Evolutionary conservation across 352 stramenopile species (phyloP).

Genomic region (Pythium aristosporum): DNA sequence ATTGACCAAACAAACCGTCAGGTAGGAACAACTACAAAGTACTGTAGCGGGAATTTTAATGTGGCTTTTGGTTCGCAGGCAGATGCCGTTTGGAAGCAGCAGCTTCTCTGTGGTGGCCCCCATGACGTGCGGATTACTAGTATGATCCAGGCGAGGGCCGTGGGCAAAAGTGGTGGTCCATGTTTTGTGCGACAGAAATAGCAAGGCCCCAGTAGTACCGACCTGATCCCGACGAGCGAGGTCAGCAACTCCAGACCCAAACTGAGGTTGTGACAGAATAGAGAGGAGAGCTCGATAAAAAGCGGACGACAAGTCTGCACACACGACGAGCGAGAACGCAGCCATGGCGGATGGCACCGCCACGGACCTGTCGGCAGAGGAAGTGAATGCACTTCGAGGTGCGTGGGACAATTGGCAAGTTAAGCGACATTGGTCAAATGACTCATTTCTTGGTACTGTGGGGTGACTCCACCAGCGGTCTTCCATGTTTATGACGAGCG

Average conservation of each 20-base stretch:
- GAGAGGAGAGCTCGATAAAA: background rate
- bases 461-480: conserved; percentile 39
- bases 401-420: background rate
- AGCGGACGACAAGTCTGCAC: background rate
- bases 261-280: background rate
- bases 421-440: background rate
- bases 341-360: conserved; percentile 31
- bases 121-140: too few relatives aligned
- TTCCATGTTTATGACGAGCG: conserved; percentile 80
- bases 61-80: background rate
- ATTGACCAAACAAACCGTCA: background rate
- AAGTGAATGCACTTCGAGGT: conserved; percentile 73
- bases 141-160: too few relatives aligned
- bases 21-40: background rate
- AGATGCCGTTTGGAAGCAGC: background rate
- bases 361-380: conserved; percentile 65
- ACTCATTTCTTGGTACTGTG: background rate
- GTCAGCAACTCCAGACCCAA: too few relatives aligned
- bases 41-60: background rate
- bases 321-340: background rate
- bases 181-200: conserved; percentile 9
- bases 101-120: too few relatives aligned
- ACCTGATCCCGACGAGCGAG: background rate
- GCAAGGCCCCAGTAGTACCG: background rate
- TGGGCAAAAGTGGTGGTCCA: background rate